phyloP scores from a whole-genome alignment of 495 filamentous ascomycete species.

The Aspergillus egyptiacus region DNA sequence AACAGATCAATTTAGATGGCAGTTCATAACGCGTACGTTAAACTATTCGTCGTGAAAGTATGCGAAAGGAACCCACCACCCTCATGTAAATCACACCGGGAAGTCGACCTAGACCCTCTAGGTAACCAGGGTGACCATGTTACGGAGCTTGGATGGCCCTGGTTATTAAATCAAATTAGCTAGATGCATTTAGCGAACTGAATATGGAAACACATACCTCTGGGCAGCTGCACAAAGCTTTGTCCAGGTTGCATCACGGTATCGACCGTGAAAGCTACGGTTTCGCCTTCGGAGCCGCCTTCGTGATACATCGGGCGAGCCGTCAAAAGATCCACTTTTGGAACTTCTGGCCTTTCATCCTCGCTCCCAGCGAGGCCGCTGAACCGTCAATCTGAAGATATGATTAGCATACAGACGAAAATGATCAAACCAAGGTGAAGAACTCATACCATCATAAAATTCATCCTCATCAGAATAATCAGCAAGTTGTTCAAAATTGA shows the following conservation, averaged over 20 bases:
- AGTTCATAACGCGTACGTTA: slow-evolving; percentile 21
- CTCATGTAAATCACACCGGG: slow-evolving; percentile 31
- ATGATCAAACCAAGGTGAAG: neutral
- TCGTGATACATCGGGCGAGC: slow-evolving; percentile 45
- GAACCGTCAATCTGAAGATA: slow-evolving; percentile 75
- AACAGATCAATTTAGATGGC: slow-evolving; percentile 22
- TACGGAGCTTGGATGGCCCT: slow-evolving; percentile 46
- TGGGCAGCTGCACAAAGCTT: slow-evolving; percentile 34
- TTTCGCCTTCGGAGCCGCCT: slow-evolving; percentile 32
- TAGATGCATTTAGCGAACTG: too few species aligned
- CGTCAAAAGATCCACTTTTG: slow-evolving; percentile 56
- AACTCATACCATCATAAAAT: slow-evolving; percentile 82
- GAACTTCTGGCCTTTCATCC: slow-evolving; percentile 72
- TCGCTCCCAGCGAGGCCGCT: slow-evolving; percentile 84
- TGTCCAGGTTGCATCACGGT: slow-evolving; percentile 27
- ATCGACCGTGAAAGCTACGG: slow-evolving; percentile 31
- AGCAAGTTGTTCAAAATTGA: slow-evolving; percentile 98
- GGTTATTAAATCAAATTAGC: slow-evolving; percentile 1
- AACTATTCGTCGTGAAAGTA: slow-evolving; percentile 21
- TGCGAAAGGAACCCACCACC: slow-evolving; percentile 30
- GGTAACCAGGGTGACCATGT: slow-evolving; percentile 26
- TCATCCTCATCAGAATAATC: slow-evolving; percentile 96
- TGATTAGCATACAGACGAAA: slow-evolving; percentile 12
- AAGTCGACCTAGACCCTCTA: slow-evolving; percentile 25
- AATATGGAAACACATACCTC: slow-evolving; percentile 25